Percentiles rank a stretch among this genome's conserved stretches.
Conservation (phyloP, 2,329 filamentous ascomycete genomes). For the Scedosporium dehoogii region DNA sequence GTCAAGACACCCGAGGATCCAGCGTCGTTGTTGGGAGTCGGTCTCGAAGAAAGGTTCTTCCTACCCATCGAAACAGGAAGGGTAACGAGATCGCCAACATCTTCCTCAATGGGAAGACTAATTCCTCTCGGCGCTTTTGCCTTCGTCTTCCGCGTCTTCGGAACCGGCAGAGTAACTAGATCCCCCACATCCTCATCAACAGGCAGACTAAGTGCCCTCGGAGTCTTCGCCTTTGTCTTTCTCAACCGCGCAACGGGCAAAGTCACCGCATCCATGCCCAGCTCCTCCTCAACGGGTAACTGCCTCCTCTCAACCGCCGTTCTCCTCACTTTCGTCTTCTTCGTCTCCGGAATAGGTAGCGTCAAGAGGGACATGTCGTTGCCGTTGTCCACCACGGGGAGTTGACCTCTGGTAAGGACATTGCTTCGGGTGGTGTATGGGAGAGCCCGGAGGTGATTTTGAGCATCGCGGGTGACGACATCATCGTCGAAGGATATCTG, state of each 20-base stretch:
- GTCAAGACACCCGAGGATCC: slow-evolving; percentile 14
- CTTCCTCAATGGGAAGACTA: slow-evolving; percentile 2
- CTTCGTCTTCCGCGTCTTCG: not conserved
- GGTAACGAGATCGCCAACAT: slow-evolving; percentile 8
- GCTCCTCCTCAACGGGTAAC: slow-evolving; percentile 3
- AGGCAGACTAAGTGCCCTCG: not conserved
- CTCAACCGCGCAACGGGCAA: slow-evolving; percentile 8
- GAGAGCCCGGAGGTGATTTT: not conserved
- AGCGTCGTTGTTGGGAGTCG: not conserved
- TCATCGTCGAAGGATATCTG: not conserved
- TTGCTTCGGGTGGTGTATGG: slow-evolving; percentile 3
- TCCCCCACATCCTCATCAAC: not conserved
- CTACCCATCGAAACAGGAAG: slow-evolving; percentile 7
- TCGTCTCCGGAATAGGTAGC: slow-evolving; percentile 4
- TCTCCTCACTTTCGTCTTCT: not conserved
- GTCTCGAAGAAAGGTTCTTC: not conserved
- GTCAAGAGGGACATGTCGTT: slow-evolving; percentile 8
- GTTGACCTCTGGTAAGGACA: not conserved
- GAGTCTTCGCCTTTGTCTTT: slow-evolving; percentile 3
- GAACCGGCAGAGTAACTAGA: not conserved
- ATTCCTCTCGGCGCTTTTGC: not conserved
- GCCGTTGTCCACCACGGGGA: slow-evolving; percentile 6
- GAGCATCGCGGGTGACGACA: not conserved
- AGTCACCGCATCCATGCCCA: slow-evolving; percentile 6
- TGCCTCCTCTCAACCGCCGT: slow-evolving; percentile 2